phyloP scores from a whole-genome alignment of 2,329 filamentous ascomycete species.

The Hypoxylon sp. region DNA sequence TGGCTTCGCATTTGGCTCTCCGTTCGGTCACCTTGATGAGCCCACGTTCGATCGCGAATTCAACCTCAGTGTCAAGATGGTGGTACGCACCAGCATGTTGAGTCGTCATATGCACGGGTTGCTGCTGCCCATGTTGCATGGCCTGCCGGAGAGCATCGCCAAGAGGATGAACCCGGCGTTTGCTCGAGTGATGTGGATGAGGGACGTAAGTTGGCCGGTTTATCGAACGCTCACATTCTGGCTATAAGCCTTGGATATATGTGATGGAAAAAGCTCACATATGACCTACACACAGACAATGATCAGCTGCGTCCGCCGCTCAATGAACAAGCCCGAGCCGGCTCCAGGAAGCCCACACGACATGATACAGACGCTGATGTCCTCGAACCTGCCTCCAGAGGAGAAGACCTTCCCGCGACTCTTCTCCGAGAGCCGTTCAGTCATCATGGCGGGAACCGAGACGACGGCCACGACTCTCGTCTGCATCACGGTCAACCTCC shows the following conservation, averaged over 20 bases:
- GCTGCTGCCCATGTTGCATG: conserved; percentile 43
- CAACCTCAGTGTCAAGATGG: conserved; percentile 45
- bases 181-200: conserved; percentile 48
- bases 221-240: no score
- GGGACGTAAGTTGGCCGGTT: conserved; percentile 36
- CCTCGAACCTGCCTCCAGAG: conserved; percentile 40
- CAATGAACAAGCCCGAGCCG: conserved; percentile 48
- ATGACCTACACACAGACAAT: conserved; percentile 37
- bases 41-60: conserved; percentile 49
- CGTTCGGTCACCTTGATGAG: conserved; percentile 48
- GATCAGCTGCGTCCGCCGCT: conserved; percentile 43
- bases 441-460: conserved; percentile 50
- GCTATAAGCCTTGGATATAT: no score
- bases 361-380: conserved; percentile 47
- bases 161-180: conserved; percentile 47
- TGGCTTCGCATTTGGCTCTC: conserved; percentile 46
- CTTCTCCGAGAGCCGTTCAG: conserved; percentile 47
- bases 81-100: conserved; percentile 43
- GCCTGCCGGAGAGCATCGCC: conserved; percentile 44
- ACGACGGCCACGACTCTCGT: conserved; percentile 47
- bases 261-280: neutral
- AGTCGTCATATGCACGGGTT: conserved; percentile 45
- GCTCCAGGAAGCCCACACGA: conserved; percentile 40
- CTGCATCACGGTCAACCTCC: conserved; percentile 43
- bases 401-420: conserved; percentile 49